These are phyloP conservation scores for Chaetothyriales sp. DNA, from an alignment of 2,329 filamentous ascomycete genomes.

Conservation along the genomic window DNA sequence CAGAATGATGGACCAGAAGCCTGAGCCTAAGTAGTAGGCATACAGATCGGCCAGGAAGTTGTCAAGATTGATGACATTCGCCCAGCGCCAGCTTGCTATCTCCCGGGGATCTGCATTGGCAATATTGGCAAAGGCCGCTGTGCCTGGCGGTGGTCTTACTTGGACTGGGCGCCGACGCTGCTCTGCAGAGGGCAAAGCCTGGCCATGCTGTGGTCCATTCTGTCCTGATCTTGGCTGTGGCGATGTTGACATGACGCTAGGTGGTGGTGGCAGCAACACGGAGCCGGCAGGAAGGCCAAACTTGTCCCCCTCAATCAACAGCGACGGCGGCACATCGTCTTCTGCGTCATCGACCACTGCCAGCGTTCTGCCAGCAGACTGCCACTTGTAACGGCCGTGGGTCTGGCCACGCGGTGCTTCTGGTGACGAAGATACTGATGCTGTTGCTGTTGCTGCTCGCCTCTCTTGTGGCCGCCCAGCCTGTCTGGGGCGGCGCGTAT, in stretches of 20 bases:
- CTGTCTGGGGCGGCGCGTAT: neutral
- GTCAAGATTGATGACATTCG: slow-evolving; percentile 78
- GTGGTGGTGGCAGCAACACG: slow-evolving; percentile 12
- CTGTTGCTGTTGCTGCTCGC: too few relatives aligned
- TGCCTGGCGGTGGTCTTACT: slow-evolving; percentile 12
- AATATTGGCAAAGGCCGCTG: slow-evolving; percentile 18
- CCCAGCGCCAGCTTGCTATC: slow-evolving; percentile 82
- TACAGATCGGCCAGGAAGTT: slow-evolving; percentile 77
- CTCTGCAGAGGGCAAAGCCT: neutral
- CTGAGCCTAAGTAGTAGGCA: slow-evolving; percentile 67
- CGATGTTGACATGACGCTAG: slow-evolving; percentile 2
- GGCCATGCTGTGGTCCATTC: neutral
- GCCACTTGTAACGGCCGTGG: slow-evolving; percentile 5
- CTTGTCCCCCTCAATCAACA: slow-evolving; percentile 40
- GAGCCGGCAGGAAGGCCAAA: slow-evolving; percentile 5
- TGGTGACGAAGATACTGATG: neutral
- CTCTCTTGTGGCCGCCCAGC: too few relatives aligned
- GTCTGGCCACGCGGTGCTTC: neutral
- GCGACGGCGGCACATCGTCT: slow-evolving; percentile 48
- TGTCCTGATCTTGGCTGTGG: neutral
- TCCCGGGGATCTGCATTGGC: slow-evolving; percentile 47
- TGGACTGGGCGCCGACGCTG: slow-evolving; percentile 13
- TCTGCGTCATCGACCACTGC: slow-evolving; percentile 38
- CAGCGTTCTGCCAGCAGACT: slow-evolving; percentile 6
- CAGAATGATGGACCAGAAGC: slow-evolving; percentile 70